These are phyloP conservation scores for Botrytis paeoniae DNA, from an alignment of 2,329 filamentous ascomycete species.

Conservation along the genomic window DNA sequence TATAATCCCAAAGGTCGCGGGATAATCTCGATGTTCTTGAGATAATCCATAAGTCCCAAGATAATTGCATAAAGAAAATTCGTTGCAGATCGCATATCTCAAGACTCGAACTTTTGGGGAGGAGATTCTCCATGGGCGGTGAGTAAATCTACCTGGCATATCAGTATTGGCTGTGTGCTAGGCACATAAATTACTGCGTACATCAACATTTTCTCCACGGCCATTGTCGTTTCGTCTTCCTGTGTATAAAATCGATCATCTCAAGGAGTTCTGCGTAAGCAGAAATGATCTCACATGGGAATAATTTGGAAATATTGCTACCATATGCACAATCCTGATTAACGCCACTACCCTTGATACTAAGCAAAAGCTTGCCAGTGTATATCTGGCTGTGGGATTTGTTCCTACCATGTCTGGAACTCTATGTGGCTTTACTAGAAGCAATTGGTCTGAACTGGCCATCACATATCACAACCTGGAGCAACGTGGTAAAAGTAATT, in stretches of 20 bases:
- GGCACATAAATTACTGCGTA: neutral
- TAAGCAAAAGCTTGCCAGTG: neutral
- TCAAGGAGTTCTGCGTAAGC: too few species aligned
- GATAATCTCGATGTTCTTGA: neutral
- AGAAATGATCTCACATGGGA: neutral
- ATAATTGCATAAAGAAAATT: neutral
- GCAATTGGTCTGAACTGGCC: neutral
- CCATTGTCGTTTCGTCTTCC: neutral
- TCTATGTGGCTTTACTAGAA: neutral
- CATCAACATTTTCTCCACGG: neutral
- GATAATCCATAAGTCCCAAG: neutral
- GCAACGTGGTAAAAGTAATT: neutral
- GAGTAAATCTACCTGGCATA: neutral
- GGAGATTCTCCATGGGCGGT: neutral
- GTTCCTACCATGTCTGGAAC: neutral
- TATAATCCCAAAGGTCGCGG: neutral
- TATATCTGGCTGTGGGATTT: neutral
- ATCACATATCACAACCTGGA: neutral
- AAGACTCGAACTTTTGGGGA: neutral
- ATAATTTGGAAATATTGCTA: neutral
- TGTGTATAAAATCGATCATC: neutral
- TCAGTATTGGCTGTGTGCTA: neutral
- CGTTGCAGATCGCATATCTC: neutral
- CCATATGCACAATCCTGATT: neutral
- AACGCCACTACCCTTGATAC: neutral